Evolutionary conservation across 305 asterid genomes (phyloP), one percentile per base, ranked within the genome.

Genomic region (Solanum hybrid): DNA sequence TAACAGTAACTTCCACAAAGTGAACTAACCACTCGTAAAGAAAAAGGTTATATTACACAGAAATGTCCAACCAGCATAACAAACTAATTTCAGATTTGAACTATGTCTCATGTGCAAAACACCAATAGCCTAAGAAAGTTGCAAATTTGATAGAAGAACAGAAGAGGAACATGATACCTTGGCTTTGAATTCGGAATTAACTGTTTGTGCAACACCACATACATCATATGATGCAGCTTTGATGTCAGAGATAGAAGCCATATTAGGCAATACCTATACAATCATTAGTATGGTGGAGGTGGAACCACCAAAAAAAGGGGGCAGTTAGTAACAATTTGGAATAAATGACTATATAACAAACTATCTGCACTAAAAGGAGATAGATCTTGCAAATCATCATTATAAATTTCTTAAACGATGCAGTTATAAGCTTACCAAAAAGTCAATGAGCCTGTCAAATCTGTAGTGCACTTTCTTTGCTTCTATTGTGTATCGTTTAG

Each of bases 381-480:
- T 20, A 31, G 76, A 51, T 29, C 31, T 27, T 15, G 26, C 39
- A 84, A 51, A 51, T 31, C 76, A 31, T 57, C 76, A 84, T 4
- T 14, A 8, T 79, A 27, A n/a, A 14, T 37, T 51, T 51, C 32
- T 78, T 79, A 78, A 78, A 51, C 4, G 17, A 45, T 33, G 17
- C 57, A 85, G 41, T 79, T 33, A 86, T 85, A 75, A 90, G 90
- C 95, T 95, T 93, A 96, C 99, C 97, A 95, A 90, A 94, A 96
- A 96, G 95, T 97, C 96, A 87, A 83, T 89, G 89, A 96, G 92
- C 87, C 79, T 93, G 92, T 95, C 97, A 92, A 97, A 97, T 92
- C 93, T 97, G 92, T 96, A 96, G 92, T 95, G 98, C 93, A 94
- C 95, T 95, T 96, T 97, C 94, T 92, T 93, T 75, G 98, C 99